Evolutionary conservation across 768 basidiomycete genomes (phyloP), one percentile per base, ranked within the genome.

Genomic region (Daedalea quercina): DNA sequence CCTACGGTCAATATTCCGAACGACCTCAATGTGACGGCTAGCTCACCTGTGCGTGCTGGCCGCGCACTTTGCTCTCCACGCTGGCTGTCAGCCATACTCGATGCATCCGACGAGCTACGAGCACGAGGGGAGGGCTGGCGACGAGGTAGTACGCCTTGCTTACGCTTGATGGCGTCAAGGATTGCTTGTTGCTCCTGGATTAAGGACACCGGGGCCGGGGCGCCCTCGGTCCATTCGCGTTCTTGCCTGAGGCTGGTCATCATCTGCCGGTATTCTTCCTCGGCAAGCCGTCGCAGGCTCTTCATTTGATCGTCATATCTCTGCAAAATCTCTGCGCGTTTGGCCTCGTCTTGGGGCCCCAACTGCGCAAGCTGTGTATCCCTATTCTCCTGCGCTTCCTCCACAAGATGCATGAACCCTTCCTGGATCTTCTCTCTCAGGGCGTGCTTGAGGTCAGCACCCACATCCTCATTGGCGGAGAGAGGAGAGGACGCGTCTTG

Each of bases 381-480:
- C 34, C 80, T 66, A 53, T 78, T 80, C 53, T 79, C 75, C 67
- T 82, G 82, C 19, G 87, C 80, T 54, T 85, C 85, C 51, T 82
- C 76, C 54, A 85, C 75, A 57, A 67, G 64, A 44, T 66, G 60
- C 34, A 57, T 62, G 47, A 73, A 61, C 8, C 68, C 69, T 1
- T 72, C 70, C 58, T 81, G 78, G 60, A 89, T 85, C 60, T 74
- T 71, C 37, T 73, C 70, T 60, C 63, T 70, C 59, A 80, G 67
- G 1, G 59, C 52, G 31, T 59, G 63, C 62, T 81, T 84, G 81
- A 82, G 84, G 54, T 70, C 67, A 1, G 77, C 74, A 65, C 80
- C 76, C 2, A 79, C 81, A 58, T 82, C 81, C 42, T 66, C 57
- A 60, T 70, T 65, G 31, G 52, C 46, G 49, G 55, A 48, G 57